phyloP scores from a whole-genome alignment of 2,329 filamentous ascomycete species.

The Escovopsis sp. region DNA sequence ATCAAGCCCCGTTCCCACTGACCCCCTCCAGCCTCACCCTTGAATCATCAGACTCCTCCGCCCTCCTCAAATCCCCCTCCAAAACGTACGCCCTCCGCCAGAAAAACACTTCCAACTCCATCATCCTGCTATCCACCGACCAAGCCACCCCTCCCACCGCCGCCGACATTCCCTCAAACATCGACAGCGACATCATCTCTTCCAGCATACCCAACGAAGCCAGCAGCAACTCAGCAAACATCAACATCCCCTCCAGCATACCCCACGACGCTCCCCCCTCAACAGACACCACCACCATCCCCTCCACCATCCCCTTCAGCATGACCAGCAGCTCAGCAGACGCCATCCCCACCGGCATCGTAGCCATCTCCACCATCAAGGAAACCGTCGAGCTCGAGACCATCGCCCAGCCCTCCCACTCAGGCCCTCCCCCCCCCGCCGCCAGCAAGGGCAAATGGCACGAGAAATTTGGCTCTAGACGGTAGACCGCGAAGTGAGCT shows the following conservation, averaged over 20 bases:
- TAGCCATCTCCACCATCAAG: conserved; percentile 38
- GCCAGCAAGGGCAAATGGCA: conserved; percentile 40
- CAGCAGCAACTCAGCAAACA: no score
- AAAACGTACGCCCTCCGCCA: conserved; percentile 45
- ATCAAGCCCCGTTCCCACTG: no score
- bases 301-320: no score
- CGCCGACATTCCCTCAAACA: not conserved
- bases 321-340: conserved; percentile 11
- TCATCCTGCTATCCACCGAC: conserved; percentile 43
- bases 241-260: no score
- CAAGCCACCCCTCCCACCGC: conserved; percentile 13
- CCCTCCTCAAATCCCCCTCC: conserved; percentile 34
- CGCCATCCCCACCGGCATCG: conserved; percentile 14
- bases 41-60: conserved; percentile 31
- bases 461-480: conserved; percentile 35
- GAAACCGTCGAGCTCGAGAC: conserved; percentile 46
- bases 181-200: no score
- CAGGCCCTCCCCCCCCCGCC: conserved; percentile 13
- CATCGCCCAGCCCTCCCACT: conserved; percentile 19
- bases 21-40: conserved; percentile 28
- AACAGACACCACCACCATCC: no score
- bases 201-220: no score
- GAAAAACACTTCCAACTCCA: conserved; percentile 53
- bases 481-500: no score
- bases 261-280: no score